Percentiles rank a stretch among this genome's conserved stretches.
Conservation (phyloP, 495 filamentous ascomycete genomes). For the Diplogelasinospora grovesii region DNA sequence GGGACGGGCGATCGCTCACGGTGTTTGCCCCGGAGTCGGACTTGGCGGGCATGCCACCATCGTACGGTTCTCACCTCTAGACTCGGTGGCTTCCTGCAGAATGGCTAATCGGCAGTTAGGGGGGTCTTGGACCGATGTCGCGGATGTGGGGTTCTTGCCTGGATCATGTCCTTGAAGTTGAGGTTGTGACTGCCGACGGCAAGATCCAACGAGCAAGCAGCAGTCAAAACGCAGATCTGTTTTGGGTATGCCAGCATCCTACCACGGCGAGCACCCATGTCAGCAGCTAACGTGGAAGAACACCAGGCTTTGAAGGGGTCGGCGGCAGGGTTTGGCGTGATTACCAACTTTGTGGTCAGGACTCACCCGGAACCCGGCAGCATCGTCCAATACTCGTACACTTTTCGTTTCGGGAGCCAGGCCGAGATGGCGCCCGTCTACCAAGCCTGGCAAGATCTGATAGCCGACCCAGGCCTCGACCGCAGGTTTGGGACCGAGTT, state of each 20-base stretch:
- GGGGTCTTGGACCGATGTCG: conserved; percentile 47
- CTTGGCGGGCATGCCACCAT: conserved; percentile 66
- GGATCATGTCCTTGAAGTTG: conserved; percentile 48
- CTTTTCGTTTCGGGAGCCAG: conserved; percentile 37
- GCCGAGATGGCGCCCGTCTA: conserved; percentile 34
- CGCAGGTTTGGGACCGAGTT: conserved; percentile 48
- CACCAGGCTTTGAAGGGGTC: conserved; percentile 50
- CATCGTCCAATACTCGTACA: conserved; percentile 47
- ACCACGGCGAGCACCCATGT: background rate
- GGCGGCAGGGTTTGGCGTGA: conserved; percentile 55
- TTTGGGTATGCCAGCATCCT: conserved; percentile 40
- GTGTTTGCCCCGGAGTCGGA: conserved; percentile 57
- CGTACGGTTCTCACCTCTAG: conserved; percentile 21
- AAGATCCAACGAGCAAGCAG: conserved; percentile 47
- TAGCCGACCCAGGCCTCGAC: conserved; percentile 45
- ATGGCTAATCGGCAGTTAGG: conserved; percentile 22
- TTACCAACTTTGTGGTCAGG: conserved; percentile 56
- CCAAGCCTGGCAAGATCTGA: conserved; percentile 36
- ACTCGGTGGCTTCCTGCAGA: background rate
- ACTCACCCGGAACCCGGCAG: conserved; percentile 51
- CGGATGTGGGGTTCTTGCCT: conserved; percentile 51
- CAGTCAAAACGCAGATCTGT: conserved; percentile 49
- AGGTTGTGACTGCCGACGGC: conserved; percentile 57
- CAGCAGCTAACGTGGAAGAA: conserved; percentile 8
- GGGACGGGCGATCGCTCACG: conserved; percentile 60